These are phyloP conservation scores for Arthrobotrys sphaeroides DNA, from an alignment of 2,329 filamentous ascomycete species.

Conservation along the genomic window DNA sequence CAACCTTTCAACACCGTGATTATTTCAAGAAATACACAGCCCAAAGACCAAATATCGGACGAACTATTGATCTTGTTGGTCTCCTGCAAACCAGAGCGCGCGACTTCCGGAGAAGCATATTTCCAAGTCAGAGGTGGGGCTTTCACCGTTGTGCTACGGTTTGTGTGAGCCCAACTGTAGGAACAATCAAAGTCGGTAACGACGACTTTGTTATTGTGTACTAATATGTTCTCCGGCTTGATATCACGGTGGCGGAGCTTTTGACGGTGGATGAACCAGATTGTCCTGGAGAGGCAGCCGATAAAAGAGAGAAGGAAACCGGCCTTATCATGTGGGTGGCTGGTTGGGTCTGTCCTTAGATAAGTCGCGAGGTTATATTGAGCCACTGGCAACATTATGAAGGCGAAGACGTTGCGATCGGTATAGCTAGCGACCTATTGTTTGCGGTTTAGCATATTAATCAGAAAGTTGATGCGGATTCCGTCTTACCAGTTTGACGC, in stretches of 20 bases:
- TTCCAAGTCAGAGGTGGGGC: constrained; percentile 15
- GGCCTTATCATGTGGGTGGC: constrained; percentile 7
- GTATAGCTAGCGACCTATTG: constrained; percentile 56
- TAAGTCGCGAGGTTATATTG: constrained; percentile 55
- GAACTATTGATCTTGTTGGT: constrained; percentile 7
- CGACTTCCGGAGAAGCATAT: constrained; percentile 19
- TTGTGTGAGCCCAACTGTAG: constrained; percentile 55
- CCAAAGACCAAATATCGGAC: constrained; percentile 57
- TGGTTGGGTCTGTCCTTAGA: not conserved
- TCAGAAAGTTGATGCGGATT: constrained; percentile 6
- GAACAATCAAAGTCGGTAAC: constrained; percentile 57
- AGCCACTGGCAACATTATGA: constrained; percentile 58
- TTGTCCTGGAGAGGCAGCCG: constrained; percentile 56
- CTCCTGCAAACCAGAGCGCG: not conserved
- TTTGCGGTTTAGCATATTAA: not conserved
- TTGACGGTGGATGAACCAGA: constrained; percentile 54
- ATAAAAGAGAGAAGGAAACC: constrained; percentile 56
- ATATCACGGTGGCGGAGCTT: constrained; percentile 56
- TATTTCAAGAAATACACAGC: constrained; percentile 57
- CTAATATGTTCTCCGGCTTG: constrained; percentile 56
- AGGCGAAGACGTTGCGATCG: constrained; percentile 54
- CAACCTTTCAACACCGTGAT: constrained; percentile 50
- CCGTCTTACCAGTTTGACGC: constrained; percentile 54
- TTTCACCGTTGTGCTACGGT: constrained; percentile 49
- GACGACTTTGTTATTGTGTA: constrained; percentile 50